phyloP scores from a whole-genome alignment of 768 basidiomycete species.

The Pleurotus platypus region DNA sequence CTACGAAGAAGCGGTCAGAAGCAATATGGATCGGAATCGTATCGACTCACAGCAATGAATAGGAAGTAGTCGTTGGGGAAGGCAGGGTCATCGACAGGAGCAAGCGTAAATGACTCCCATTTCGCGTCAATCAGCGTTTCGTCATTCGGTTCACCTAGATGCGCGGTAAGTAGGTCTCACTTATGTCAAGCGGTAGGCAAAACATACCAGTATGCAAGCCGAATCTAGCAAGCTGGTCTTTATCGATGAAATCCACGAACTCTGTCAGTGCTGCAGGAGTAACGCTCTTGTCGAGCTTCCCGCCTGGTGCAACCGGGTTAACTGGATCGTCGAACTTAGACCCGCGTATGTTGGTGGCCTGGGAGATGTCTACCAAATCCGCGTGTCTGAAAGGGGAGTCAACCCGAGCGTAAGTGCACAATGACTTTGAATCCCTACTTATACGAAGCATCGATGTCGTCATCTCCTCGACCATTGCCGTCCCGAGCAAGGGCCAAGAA shows the following conservation, averaged over 20 bases:
- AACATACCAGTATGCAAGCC: conserved; percentile 58
- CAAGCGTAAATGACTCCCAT: conserved; percentile 66
- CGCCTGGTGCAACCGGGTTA: conserved; percentile 47
- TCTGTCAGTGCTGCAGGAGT: conserved; percentile 50
- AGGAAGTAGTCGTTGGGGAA: conserved; percentile 68
- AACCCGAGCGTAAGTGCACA: neutral
- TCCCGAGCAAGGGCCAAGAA: conserved; percentile 62
- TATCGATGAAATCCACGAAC: conserved; percentile 55
- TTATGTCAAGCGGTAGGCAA: neutral
- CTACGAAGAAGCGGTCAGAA: conserved; percentile 18
- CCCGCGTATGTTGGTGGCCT: conserved; percentile 59
- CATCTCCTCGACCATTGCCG: conserved; percentile 51
- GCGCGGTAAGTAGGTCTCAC: neutral
- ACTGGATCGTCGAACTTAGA: conserved; percentile 51
- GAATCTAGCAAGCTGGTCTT: conserved; percentile 52
- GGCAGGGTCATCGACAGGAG: conserved; percentile 42
- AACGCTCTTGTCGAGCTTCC: conserved; percentile 42
- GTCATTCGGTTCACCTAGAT: conserved; percentile 43
- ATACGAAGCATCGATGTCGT: conserved; percentile 45
- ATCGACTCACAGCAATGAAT: conserved; percentile 49
- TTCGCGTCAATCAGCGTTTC: conserved; percentile 57
- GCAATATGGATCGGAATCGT: neutral
- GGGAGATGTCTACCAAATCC: conserved; percentile 53
- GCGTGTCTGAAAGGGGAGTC: conserved; percentile 38
- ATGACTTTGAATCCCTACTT: conserved; percentile 34